Evolutionary conservation across 129 eudicot genomes (phyloP), one percentile per base, ranked within the genome.

Genomic region (Flaveria trinervia): DNA sequence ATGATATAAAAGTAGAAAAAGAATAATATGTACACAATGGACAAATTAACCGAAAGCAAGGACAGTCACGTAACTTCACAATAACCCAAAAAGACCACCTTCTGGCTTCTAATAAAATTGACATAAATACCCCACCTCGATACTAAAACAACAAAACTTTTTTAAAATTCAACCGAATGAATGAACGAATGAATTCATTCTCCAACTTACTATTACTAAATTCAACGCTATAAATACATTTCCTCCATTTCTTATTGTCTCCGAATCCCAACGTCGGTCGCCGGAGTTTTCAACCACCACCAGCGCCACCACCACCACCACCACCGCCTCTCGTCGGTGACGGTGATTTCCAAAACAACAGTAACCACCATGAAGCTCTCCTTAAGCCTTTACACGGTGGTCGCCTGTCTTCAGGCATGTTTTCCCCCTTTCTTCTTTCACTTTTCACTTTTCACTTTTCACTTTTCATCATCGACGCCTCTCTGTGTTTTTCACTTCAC

Each of bases 21-120:
- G 7, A 16, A 51, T 13, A 51, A 51, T 13, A 51, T 4, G 9
- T n/a, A 54, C 2, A 22, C 39, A 22, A 62, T 15, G 5, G 65
- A n/a, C 76, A 71, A 39, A 57, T 9, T 15, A 72, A 84, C 91
- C 91, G 88, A 87, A 84, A 84, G 88, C 77, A 81, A 72, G 86
- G 91, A 23, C 18, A 74, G 23, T 81, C 66, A 1, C 65, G 86
- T 79, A 61, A 61, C 2, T 33, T 30, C 7, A 9, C 56, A 16
- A 43, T 22, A 52, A 4, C 39, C 39, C 0, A 4, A 33, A 33
- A 33, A 33, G 0, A 33, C 39, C 39, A 33, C 39, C 7, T 33
- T 33, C 7, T 33, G 39, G 5, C 56, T 45, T 9, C 4, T 2
- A 1, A 0, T 18, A 50, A 70, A 70, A 48, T 23, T 59, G 28